Evolutionary conservation across 257 asterid genomes (phyloP).

Genomic region (Echites panduratus): DNA sequence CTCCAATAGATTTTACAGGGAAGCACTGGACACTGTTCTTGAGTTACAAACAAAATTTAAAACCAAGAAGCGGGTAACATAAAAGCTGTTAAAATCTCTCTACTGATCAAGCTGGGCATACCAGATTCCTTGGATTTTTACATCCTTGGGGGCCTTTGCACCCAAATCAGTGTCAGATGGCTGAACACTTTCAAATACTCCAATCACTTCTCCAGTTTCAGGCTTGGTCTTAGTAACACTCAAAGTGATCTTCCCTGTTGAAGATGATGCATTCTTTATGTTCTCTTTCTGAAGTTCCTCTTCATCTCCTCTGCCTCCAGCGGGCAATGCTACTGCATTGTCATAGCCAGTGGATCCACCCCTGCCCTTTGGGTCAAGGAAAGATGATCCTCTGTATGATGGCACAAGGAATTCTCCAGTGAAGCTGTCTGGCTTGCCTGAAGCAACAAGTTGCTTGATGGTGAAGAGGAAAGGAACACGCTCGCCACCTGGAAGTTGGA

Average conservation of each 20-base stretch:
- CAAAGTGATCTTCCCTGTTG: slow-evolving; percentile 74
- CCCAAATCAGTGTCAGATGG: slow-evolving; percentile 98
- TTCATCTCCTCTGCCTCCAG: slow-evolving; percentile 98
- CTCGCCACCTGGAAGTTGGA: slow-evolving; percentile 98
- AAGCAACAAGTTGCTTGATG: slow-evolving; percentile 86
- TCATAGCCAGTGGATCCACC: slow-evolving; percentile 99
- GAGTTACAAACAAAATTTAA: slow-evolving; percentile 35
- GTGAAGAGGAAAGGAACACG: slow-evolving; percentile 95
- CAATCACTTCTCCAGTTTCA: slow-evolving; percentile 91
- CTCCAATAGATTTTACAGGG: slow-evolving; percentile 24
- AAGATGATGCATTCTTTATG: slow-evolving; percentile 61
- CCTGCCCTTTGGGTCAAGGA: slow-evolving; percentile 99
- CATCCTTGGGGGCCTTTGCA: slow-evolving; percentile 89
- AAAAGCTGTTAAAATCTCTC: slow-evolving; percentile 15
- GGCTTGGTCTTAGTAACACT: slow-evolving; percentile 79
- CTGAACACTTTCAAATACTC: slow-evolving; percentile 92
- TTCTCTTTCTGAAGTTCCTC: slow-evolving; percentile 94
- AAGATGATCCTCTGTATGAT: slow-evolving; percentile 93
- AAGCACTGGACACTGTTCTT: slow-evolving; percentile 16
- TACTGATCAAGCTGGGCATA: slow-evolving; percentile 78
- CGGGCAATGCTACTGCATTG: slow-evolving; percentile 95
- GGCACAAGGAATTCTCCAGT: slow-evolving; percentile 83
- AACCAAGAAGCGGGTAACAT: slow-evolving; percentile 23
- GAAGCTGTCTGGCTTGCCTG: slow-evolving; percentile 73
- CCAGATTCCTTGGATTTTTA: slow-evolving; percentile 93